Percentiles rank a stretch among this genome's conserved stretches.
Evolutionary conservation across 257 asterid species (phyloP).

Genomic region (Rauvolfia tetraphylla): DNA sequence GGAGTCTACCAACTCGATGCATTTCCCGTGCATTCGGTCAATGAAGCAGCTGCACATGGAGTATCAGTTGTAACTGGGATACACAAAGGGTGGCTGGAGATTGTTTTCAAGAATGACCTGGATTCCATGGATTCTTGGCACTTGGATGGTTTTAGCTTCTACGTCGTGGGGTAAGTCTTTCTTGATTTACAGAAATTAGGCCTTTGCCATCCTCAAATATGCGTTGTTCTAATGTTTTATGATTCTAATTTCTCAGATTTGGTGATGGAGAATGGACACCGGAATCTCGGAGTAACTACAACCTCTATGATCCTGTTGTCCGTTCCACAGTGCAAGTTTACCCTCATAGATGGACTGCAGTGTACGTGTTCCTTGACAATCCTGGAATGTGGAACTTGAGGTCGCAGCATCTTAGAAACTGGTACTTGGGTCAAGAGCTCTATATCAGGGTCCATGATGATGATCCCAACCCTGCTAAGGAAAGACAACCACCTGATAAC

Average conservation of each 20-base stretch:
- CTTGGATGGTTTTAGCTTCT: constrained; percentile 67
- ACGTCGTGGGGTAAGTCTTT: constrained; percentile 57
- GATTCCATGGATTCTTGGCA: constrained; percentile 56
- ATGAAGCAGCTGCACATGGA: constrained; percentile 23
- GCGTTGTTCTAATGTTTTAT: too few relatives aligned
- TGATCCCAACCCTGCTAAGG: constrained; percentile 60
- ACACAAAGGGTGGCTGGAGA: constrained; percentile 69
- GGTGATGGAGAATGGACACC: constrained; percentile 65
- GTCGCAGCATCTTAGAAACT: constrained; percentile 48
- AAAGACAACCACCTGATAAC: constrained; percentile 45
- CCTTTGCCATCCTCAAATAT: too few relatives aligned
- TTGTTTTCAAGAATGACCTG: constrained; percentile 48
- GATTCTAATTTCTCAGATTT: constrained; percentile 22
- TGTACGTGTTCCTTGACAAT: constrained; percentile 61
- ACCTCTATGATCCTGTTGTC: constrained; percentile 49
- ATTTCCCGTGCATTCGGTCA: constrained; percentile 43
- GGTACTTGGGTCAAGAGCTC: constrained; percentile 69
- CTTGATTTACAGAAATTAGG: neutral
- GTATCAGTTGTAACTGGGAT: constrained; percentile 49
- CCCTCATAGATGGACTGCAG: constrained; percentile 64
- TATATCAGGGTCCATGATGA: constrained; percentile 62
- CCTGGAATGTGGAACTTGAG: constrained; percentile 88
- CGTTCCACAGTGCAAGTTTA: constrained; percentile 72
- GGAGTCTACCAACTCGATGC: constrained; percentile 54
- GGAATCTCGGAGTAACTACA: constrained; percentile 32